Conservation (phyloP, 768 basidiomycete species). For the Naganishia vishniacii region DNA sequence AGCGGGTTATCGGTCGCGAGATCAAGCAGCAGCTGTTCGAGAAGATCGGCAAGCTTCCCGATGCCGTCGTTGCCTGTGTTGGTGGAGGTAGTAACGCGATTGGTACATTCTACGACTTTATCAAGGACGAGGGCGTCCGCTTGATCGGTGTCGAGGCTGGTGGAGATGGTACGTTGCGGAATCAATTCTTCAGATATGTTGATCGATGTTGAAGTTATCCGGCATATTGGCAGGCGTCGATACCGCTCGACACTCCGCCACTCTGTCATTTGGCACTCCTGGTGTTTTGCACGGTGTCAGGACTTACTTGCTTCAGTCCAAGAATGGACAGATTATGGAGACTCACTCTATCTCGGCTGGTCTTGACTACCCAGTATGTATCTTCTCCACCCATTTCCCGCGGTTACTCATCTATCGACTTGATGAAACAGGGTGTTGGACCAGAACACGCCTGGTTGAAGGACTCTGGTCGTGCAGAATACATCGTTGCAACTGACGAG, state of each 20-base stretch:
- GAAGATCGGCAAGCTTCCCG: conserved; percentile 75
- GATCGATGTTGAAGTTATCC: too few species aligned
- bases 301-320: conserved; percentile 87
- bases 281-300: conserved; percentile 94
- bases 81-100: conserved; percentile 98
- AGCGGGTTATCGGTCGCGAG: conserved; percentile 87
- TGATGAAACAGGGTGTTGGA: conserved; percentile 74
- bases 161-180: conserved; percentile 78
- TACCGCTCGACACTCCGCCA: conserved; percentile 84
- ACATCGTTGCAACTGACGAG: conserved; percentile 87
- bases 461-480: conserved; percentile 87
- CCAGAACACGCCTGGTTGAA: conserved; percentile 98
- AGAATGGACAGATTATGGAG: conserved; percentile 87
- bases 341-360: conserved; percentile 97
- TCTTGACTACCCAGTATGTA: conserved; percentile 63
- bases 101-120: conserved; percentile 95
- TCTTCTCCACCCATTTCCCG: neutral
- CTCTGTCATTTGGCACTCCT: conserved; percentile 79
- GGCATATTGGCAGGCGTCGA: conserved; percentile 58
- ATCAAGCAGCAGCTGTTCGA: conserved; percentile 80
- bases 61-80: conserved; percentile 91
- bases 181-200: too few species aligned
- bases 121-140: conserved; percentile 74
- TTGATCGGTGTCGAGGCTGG: conserved; percentile 95
- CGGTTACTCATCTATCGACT: neutral